Conservation (phyloP, 805 yeast species). For the Schwanniomyces sp. region DNA sequence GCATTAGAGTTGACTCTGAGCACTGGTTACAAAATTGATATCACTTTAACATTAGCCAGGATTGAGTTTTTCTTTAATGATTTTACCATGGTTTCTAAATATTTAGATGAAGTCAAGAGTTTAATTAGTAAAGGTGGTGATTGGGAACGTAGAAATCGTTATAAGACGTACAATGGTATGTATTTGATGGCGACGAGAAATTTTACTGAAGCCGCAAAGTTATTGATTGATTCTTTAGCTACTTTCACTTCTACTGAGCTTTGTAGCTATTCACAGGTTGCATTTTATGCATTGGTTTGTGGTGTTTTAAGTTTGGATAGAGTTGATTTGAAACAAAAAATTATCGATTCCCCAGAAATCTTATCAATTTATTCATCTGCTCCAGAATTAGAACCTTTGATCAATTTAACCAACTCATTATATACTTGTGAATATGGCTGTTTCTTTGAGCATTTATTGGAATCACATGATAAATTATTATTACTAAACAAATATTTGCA, state of each 20-base stretch:
- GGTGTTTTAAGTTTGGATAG: constrained; percentile 83
- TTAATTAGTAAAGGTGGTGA: constrained; percentile 97
- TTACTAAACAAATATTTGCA: constrained; percentile 62
- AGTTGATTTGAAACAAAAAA: constrained; percentile 76
- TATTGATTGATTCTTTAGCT: constrained; percentile 87
- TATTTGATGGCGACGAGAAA: constrained; percentile 82
- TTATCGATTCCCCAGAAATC: constrained; percentile 93
- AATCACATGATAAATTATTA: constrained; percentile 73
- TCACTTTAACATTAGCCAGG: constrained; percentile 76
- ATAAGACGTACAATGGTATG: constrained; percentile 87
- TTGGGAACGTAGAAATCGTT: constrained; percentile 97
- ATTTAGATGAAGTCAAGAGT: constrained; percentile 68
- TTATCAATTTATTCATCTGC: constrained; percentile 74
- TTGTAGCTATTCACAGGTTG: constrained; percentile 85
- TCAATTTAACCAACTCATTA: constrained; percentile 78
- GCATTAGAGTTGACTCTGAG: constrained; percentile 80
- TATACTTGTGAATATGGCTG: constrained; percentile 85
- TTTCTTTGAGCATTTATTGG: constrained; percentile 73
- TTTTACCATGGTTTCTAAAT: constrained; percentile 62
- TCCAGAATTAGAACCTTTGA: constrained; percentile 72
- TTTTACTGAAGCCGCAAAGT: constrained; percentile 79
- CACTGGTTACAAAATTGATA: constrained; percentile 88
- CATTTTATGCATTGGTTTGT: constrained; percentile 82
- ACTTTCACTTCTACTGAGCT: constrained; percentile 94
- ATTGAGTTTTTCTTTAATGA: constrained; percentile 90